Percentiles rank a stretch among this genome's conserved stretches.
These are phyloP conservation scores for Calvatia gigantea DNA, from an alignment of 768 basidiomycete genomes.

Conservation along the genomic window DNA sequence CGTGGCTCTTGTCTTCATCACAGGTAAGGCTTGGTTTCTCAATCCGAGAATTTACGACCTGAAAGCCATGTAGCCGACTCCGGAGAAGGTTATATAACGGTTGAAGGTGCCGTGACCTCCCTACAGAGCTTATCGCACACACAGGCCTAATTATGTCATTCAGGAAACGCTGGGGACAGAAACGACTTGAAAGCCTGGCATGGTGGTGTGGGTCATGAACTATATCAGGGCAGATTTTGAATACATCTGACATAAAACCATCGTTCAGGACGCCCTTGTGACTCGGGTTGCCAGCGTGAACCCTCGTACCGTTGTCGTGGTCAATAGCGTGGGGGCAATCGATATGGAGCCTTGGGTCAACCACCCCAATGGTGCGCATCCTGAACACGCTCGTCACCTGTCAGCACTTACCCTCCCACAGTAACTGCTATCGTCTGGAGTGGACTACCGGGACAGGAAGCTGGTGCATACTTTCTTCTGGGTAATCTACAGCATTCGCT, in stretches of 20 bases:
- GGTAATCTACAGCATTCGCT: background rate
- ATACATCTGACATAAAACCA: background rate
- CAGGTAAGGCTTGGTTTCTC: constrained; percentile 23
- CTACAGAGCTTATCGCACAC: too few species aligned
- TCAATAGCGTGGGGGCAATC: constrained; percentile 63
- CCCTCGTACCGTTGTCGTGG: constrained; percentile 60
- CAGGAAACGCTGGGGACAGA: constrained; percentile 53
- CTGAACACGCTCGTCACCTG: background rate
- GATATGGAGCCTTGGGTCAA: constrained; percentile 55
- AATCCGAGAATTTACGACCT: background rate
- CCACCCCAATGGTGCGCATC: constrained; percentile 41
- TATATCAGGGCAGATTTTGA: background rate
- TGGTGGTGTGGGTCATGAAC: constrained; percentile 33
- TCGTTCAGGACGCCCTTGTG: constrained; percentile 40
- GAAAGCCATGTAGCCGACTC: constrained; percentile 28
- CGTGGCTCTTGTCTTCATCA: constrained; percentile 53
- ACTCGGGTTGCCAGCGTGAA: constrained; percentile 51
- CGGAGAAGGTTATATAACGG: constrained; percentile 42
- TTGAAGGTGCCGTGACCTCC: constrained; percentile 29
- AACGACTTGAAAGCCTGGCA: constrained; percentile 51
- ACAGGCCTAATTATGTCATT: too few species aligned
- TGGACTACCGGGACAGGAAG: constrained; percentile 62
- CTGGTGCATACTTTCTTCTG: constrained; percentile 30
- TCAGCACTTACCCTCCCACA: background rate
- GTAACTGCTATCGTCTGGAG: constrained; percentile 34